Evolutionary conservation across 2,329 filamentous ascomycete species (phyloP).

Genomic region (Aspergillus phoenicis): DNA sequence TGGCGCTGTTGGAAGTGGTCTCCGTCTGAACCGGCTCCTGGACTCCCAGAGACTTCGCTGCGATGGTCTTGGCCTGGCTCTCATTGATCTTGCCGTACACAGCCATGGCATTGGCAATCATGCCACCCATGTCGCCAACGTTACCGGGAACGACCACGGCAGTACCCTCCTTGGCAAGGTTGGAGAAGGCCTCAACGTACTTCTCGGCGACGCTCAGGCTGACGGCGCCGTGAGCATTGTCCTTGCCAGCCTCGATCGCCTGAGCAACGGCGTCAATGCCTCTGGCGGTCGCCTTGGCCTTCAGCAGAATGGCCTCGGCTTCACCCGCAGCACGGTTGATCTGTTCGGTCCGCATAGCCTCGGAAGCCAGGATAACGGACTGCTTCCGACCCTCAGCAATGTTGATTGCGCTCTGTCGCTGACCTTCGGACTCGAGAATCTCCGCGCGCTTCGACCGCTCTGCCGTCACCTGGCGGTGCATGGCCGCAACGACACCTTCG

Average conservation of each 20-base stretch:
- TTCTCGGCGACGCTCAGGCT: slow-evolving; percentile 92
- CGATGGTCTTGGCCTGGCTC: slow-evolving; percentile 69
- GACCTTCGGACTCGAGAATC: slow-evolving; percentile 95
- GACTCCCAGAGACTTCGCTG: slow-evolving; percentile 39
- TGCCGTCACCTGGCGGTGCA: slow-evolving; percentile 97
- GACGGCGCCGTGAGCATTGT: slow-evolving; percentile 78
- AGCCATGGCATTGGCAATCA: slow-evolving; percentile 95
- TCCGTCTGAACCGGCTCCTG: slow-evolving; percentile 22
- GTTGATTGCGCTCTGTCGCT: slow-evolving; percentile 96
- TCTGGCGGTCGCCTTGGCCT: slow-evolving; percentile 79
- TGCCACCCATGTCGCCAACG: slow-evolving; percentile 90
- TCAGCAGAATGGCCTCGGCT: slow-evolving; percentile 86
- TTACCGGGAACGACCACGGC: slow-evolving; percentile 95
- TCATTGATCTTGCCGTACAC: slow-evolving; percentile 93
- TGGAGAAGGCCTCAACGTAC: slow-evolving; percentile 93
- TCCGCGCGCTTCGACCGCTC: slow-evolving; percentile 97
- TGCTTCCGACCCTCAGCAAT: slow-evolving; percentile 98
- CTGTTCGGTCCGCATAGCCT: slow-evolving; percentile 84
- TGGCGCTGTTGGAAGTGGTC: slow-evolving; percentile 9
- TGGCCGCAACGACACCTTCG: slow-evolving; percentile 88
- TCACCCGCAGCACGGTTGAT: slow-evolving; percentile 94
- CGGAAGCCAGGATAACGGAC: slow-evolving; percentile 91
- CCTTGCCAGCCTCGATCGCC: slow-evolving; percentile 71
- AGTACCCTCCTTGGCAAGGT: slow-evolving; percentile 92
- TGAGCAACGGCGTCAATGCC: slow-evolving; percentile 86